These are phyloP conservation scores for Neolentinus lepideus DNA, from an alignment of 1,284 basidiomycete genomes.

Conservation along the genomic window DNA sequence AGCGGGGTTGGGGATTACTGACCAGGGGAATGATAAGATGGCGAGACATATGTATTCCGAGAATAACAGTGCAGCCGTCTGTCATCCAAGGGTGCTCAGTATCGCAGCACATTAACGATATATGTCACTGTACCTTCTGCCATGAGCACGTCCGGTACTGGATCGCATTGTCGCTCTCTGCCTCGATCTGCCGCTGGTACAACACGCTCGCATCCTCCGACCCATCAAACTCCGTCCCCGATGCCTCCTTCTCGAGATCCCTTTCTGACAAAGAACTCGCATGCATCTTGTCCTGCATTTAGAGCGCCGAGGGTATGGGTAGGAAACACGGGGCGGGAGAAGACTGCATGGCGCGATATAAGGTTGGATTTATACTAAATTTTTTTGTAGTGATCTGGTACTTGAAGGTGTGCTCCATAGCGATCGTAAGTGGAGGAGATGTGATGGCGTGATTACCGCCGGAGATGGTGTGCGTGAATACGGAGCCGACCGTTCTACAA, in stretches of 20 bases:
- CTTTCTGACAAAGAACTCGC: too few species aligned
- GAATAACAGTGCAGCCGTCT: constrained; percentile 42
- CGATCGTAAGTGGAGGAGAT: not conserved
- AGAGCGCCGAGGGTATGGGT: too few species aligned
- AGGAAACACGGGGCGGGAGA: too few species aligned
- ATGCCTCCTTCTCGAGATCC: not conserved
- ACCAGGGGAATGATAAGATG: constrained; percentile 45
- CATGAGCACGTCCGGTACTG: constrained; percentile 39
- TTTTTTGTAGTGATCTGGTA: too few species aligned
- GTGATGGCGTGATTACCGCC: not conserved
- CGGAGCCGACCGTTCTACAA: not conserved
- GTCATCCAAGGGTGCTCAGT: not conserved
- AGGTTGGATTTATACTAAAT: too few species aligned
- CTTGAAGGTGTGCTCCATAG: not conserved
- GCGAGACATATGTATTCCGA: constrained; percentile 44
- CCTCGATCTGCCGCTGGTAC: constrained; percentile 17
- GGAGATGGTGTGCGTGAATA: not conserved
- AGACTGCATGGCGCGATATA: too few species aligned
- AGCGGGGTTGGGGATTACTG: constrained; percentile 5
- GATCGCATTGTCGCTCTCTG: constrained; percentile 29
- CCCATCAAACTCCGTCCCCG: not conserved
- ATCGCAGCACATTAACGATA: not conserved
- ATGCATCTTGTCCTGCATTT: too few species aligned
- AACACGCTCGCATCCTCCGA: not conserved
- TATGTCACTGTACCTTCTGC: constrained; percentile 30